Conservation (phyloP, 2,329 filamentous ascomycete species). For the Verticillium albo-atrum region DNA sequence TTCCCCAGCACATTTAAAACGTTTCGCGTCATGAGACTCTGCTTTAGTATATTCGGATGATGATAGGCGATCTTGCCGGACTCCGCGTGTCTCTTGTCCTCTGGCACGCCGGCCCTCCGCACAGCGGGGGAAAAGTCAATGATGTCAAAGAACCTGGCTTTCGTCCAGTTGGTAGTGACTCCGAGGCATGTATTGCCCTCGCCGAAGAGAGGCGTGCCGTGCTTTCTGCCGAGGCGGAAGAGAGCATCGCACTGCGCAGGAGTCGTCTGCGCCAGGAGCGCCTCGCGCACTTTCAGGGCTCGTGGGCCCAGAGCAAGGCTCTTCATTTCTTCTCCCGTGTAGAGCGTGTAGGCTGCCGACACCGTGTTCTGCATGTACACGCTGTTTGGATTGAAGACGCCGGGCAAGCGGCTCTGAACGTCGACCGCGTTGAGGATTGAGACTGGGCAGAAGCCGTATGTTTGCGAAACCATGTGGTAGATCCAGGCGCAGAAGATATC, state of each 20-base stretch:
- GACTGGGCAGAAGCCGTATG: conserved; percentile 13
- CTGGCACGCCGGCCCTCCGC: conserved; percentile 7
- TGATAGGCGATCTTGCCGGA: conserved; percentile 14
- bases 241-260: conserved; percentile 24
- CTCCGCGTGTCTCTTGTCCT: conserved; percentile 8
- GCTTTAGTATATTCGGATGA: conserved; percentile 6
- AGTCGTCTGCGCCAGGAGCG: conserved; percentile 28
- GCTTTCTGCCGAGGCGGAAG: conserved; percentile 11
- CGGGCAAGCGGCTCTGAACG: conserved; percentile 18
- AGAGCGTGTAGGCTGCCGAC: conserved; percentile 13
- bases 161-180: conserved; percentile 33
- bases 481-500: conserved; percentile 40
- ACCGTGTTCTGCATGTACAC: conserved; percentile 20
- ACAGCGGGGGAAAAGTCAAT: conserved; percentile 31
- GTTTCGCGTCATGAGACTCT: conserved; percentile 7
- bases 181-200: conserved; percentile 25
- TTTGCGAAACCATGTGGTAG: conserved; percentile 14
- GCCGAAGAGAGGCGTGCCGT: conserved; percentile 22
- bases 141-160: conserved; percentile 25
- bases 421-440: conserved; percentile 20
- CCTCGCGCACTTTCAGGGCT: conserved; percentile 23
- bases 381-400: conserved; percentile 8
- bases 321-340: conserved; percentile 16
- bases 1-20: conserved; percentile 18
- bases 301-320: conserved; percentile 19